Evolutionary conservation across 2,329 filamentous ascomycete species (phyloP).

Genomic region (Thermothelomyces thermophilus): DNA sequence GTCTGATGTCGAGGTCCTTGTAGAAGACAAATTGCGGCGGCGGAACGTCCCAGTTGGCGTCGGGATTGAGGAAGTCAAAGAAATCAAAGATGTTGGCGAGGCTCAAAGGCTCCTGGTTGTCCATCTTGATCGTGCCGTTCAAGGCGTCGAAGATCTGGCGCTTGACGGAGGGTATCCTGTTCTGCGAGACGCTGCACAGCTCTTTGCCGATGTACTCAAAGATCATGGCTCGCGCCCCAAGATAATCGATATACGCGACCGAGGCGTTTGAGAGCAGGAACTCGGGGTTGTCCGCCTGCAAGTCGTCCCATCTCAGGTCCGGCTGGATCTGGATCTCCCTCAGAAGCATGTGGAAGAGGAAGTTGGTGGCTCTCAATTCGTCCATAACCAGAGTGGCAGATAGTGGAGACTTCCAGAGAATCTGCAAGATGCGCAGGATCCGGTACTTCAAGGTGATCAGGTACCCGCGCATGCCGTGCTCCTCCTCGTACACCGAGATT

Average conservation of each 20-base stretch:
- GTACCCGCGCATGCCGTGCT: slow-evolving; percentile 56
- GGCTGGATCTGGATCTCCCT: slow-evolving; percentile 64
- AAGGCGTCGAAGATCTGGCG: slow-evolving; percentile 63
- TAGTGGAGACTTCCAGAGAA: slow-evolving; percentile 76
- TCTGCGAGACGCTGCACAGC: slow-evolving; percentile 68
- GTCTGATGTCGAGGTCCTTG: slow-evolving; percentile 58
- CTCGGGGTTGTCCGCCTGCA: slow-evolving; percentile 50
- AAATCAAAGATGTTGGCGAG: slow-evolving; percentile 83
- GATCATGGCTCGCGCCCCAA: slow-evolving; percentile 67
- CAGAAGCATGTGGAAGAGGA: slow-evolving; percentile 70
- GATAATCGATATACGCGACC: slow-evolving; percentile 66
- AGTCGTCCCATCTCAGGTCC: slow-evolving; percentile 66
- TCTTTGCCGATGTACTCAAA: slow-evolving; percentile 84
- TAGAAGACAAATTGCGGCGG: slow-evolving; percentile 55
- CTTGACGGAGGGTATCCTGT: slow-evolving; percentile 63
- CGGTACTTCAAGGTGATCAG: slow-evolving; percentile 62
- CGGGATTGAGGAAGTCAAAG: slow-evolving; percentile 72
- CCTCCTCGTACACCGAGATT: slow-evolving; percentile 58
- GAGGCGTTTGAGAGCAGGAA: slow-evolving; percentile 66
- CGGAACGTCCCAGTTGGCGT: slow-evolving; percentile 43
- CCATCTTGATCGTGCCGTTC: slow-evolving; percentile 65
- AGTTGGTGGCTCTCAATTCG: slow-evolving; percentile 72
- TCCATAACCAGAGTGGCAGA: slow-evolving; percentile 68
- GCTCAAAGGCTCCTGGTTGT: slow-evolving; percentile 57
- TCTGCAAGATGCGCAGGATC: slow-evolving; percentile 65